Percentiles rank a stretch among this genome's conserved stretches.
phyloP scores from a whole-genome alignment of 129 eudicot genomes.

The Flaveria linearis region DNA sequence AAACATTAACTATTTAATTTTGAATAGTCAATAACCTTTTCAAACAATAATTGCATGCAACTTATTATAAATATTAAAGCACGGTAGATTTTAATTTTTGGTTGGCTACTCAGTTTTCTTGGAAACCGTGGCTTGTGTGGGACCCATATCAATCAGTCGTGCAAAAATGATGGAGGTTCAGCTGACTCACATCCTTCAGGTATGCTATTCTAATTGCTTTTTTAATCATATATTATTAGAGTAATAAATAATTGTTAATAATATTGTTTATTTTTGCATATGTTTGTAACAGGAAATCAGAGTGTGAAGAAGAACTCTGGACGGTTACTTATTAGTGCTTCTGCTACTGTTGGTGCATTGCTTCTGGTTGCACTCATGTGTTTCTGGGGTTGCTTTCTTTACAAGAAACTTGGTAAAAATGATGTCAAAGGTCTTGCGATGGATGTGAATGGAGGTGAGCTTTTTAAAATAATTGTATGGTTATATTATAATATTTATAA shows the following conservation, averaged over 20 bases:
- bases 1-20: background rate
- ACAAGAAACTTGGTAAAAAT: slow-evolving; percentile 88
- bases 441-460: slow-evolving; percentile 86
- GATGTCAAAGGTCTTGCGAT: slow-evolving; percentile 72
- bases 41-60: background rate
- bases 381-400: slow-evolving; percentile 97
- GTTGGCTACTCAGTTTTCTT: slow-evolving; percentile 54
- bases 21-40: background rate
- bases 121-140: slow-evolving; percentile 94
- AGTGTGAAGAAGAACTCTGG: slow-evolving; percentile 81
- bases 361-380: slow-evolving; percentile 99
- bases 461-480: slow-evolving; percentile 17
- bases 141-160: slow-evolving; percentile 53
- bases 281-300: slow-evolving; percentile 50
- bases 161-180: slow-evolving; percentile 66
- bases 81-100: slow-evolving; percentile 8
- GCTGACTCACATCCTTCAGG: slow-evolving; percentile 48
- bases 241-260: background rate
- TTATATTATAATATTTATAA: background rate
- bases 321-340: slow-evolving; percentile 86
- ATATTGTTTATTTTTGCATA: slow-evolving; percentile 4
- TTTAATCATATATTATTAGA: background rate
- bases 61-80: background rate
- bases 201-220: slow-evolving; percentile 38
- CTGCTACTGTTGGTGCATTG: slow-evolving; percentile 91